A percentile compares a stretch with the other conserved stretches of the same genome.
Conservation (phyloP, 208 protist genomes). For the Leishmania gerbilli region DNA sequence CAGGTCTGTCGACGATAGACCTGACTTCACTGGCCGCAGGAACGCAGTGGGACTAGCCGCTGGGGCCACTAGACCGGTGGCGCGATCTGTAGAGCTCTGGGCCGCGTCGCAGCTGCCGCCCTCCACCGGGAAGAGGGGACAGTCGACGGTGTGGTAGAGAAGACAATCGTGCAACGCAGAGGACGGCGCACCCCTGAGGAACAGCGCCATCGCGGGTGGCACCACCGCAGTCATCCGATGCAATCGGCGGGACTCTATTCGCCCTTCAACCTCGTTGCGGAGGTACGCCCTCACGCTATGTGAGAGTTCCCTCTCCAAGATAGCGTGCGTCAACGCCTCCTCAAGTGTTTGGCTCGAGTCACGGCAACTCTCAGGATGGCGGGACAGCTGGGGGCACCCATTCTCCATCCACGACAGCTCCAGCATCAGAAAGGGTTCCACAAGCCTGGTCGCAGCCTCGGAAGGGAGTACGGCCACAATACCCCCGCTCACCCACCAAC, state of each 20-base stretch:
- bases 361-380: too few relatives aligned
- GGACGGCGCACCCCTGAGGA: slow-evolving; percentile 26
- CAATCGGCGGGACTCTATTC: slow-evolving; percentile 29
- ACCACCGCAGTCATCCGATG: slow-evolving; percentile 43
- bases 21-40: not conserved
- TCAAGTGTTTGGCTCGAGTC: not conserved
- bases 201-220: slow-evolving; percentile 41
- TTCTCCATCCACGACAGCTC: slow-evolving; percentile 27
- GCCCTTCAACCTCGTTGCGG: slow-evolving; percentile 5
- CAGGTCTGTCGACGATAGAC: not conserved
- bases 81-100: not conserved
- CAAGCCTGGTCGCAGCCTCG: not conserved
- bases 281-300: not conserved
- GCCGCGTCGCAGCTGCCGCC: not conserved
- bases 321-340: not conserved
- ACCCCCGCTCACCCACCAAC: slow-evolving; percentile 17
- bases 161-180: slow-evolving; percentile 35
- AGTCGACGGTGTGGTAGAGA: slow-evolving; percentile 39
- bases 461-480: slow-evolving; percentile 17
- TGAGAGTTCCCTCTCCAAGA: slow-evolving; percentile 16
- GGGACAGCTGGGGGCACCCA: not conserved
- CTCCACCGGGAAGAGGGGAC: slow-evolving; percentile 24
- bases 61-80: not conserved
- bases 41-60: not conserved
- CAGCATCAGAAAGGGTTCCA: slow-evolving; percentile 34